A percentile compares a stretch with the other conserved stretches of the same genome.
phyloP scores from a whole-genome alignment of 225 moss, liverwort and hornwort species.

The Physcomitrellopsis africana region DNA sequence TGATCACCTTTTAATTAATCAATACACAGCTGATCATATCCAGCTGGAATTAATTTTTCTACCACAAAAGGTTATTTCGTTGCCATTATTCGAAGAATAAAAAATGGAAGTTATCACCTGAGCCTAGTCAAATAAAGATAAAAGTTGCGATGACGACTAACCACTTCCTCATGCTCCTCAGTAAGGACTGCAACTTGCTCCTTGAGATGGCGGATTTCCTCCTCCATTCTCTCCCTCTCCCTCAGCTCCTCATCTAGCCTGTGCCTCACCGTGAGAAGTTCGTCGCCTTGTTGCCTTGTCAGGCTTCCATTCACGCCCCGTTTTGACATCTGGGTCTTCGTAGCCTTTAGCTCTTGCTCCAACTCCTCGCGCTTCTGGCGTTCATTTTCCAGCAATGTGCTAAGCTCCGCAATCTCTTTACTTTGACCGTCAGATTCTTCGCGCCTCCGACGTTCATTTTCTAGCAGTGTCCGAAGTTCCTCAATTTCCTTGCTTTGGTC shows the following conservation, averaged over 20 bases:
- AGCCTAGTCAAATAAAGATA: background rate
- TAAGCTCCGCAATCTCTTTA: constrained; percentile 1
- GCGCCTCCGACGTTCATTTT: constrained; percentile 23
- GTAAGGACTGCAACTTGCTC: constrained; percentile 54
- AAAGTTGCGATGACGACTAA: background rate
- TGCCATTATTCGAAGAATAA: background rate
- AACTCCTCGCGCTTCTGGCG: constrained; percentile 27
- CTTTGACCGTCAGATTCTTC: constrained; percentile 12
- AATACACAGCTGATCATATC: background rate
- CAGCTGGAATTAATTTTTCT: background rate
- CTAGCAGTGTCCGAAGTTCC: constrained; percentile 22
- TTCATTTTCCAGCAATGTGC: constrained; percentile 16
- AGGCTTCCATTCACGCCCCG: constrained; percentile 25
- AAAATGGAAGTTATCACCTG: background rate
- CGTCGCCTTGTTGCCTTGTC: constrained; percentile 38
- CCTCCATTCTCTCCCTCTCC: constrained; percentile 38
- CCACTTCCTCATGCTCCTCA: constrained; percentile 61
- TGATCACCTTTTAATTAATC: background rate
- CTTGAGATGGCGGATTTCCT: constrained; percentile 47
- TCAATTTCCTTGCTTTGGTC: constrained; percentile 15
- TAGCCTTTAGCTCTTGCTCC: constrained; percentile 31
- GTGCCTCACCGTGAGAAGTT: constrained; percentile 34
- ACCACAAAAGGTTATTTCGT: background rate
- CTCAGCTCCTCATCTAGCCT: constrained; percentile 37
- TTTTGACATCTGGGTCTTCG: constrained; percentile 28